Evolutionary conservation across 2,329 filamentous ascomycete genomes (phyloP).

Genomic region (Trichoderma arundinaceum): DNA sequence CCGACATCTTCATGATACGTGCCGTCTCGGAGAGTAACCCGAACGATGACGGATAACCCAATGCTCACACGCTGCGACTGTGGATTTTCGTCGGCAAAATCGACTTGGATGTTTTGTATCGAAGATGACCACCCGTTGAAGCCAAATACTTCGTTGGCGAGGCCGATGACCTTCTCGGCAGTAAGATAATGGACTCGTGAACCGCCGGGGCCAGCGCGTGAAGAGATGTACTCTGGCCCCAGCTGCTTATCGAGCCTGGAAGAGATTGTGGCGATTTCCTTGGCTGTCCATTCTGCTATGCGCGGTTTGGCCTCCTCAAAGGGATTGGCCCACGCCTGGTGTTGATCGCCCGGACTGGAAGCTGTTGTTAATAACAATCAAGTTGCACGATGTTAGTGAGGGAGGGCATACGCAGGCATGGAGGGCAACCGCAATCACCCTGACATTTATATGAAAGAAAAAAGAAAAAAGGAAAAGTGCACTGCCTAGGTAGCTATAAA

Average conservation of each 20-base stretch:
- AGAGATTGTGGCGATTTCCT: constrained; percentile 87
- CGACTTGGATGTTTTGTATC: constrained; percentile 93
- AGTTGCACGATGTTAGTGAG: constrained; percentile 23
- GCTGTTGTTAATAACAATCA: constrained; percentile 34
- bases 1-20: constrained; percentile 98
- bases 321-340: constrained; percentile 68
- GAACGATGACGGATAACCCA: constrained; percentile 86
- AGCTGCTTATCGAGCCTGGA: constrained; percentile 88
- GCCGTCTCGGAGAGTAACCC: constrained; percentile 88
- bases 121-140: constrained; percentile 98
- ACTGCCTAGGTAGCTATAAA: background rate
- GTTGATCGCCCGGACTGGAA: constrained; percentile 71
- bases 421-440: constrained; percentile 36
- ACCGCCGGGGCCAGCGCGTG: constrained; percentile 80
- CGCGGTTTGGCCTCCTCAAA: constrained; percentile 75
- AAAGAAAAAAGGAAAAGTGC: background rate
- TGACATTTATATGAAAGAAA: constrained; percentile 35
- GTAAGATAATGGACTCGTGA: constrained; percentile 90
- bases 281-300: constrained; percentile 83
- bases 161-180: constrained; percentile 94
- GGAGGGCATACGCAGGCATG: constrained; percentile 53
- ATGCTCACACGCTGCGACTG: constrained; percentile 80
- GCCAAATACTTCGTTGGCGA: constrained; percentile 93
- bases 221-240: constrained; percentile 93
- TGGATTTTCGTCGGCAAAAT: constrained; percentile 89